These are phyloP conservation scores for Cutaneotrichosporon mucoides DNA, from an alignment of 1,284 basidiomycete genomes.

Conservation along the genomic window DNA sequence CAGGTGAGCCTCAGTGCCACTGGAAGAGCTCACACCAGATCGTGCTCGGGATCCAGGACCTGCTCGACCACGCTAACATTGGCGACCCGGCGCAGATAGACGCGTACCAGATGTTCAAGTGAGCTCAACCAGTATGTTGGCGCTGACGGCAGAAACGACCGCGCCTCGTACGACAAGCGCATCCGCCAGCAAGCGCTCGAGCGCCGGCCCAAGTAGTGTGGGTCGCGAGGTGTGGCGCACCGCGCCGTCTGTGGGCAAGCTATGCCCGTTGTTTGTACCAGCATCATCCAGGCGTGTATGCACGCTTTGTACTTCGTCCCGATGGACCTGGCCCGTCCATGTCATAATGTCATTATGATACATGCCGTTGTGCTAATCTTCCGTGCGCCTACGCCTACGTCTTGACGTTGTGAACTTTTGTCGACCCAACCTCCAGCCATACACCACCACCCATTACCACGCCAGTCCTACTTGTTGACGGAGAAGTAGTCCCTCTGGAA, in stretches of 20 bases:
- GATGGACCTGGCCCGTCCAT: too few species aligned
- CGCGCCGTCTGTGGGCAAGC: too few species aligned
- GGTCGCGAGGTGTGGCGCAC: too few species aligned
- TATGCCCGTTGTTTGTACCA: too few species aligned
- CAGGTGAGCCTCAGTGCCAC: conserved; percentile 59
- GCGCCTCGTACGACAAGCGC: conserved; percentile 77
- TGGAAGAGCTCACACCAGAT: conserved; percentile 58
- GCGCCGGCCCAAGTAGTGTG: conserved; percentile 60
- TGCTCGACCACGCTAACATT: conserved; percentile 90
- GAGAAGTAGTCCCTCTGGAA: conserved; percentile 31
- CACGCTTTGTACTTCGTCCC: too few species aligned
- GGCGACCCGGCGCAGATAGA: conserved; percentile 95
- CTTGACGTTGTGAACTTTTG: too few species aligned
- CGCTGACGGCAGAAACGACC: conserved; percentile 67
- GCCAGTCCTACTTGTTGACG: neutral
- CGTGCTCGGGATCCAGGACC: conserved; percentile 88
- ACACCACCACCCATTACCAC: too few species aligned
- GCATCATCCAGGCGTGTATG: too few species aligned
- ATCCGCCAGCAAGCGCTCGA: conserved; percentile 78
- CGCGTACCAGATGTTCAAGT: conserved; percentile 98
- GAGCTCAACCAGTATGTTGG: conserved; percentile 38
- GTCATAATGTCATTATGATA: too few species aligned
- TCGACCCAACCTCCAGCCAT: too few species aligned
- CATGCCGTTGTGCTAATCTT: too few species aligned
- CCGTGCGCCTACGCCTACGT: too few species aligned